Conservation (phyloP, 2,329 filamentous ascomycete species). For the Trichothecium roseum region DNA sequence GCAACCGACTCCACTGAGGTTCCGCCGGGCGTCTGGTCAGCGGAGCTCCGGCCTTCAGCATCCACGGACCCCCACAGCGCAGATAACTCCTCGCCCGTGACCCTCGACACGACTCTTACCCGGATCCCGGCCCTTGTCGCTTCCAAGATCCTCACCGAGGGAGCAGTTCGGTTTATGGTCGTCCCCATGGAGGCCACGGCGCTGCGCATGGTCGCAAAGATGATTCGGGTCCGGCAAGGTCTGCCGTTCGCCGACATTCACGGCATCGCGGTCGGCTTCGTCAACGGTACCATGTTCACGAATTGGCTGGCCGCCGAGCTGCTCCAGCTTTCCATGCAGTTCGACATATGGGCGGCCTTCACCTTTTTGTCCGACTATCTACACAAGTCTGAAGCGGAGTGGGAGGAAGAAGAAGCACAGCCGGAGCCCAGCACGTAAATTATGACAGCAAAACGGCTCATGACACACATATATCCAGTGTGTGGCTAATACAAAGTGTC, state of each 20-base stretch:
- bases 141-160: constrained; percentile 33
- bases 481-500: too few species aligned
- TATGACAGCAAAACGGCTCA: too few species aligned
- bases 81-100: constrained; percentile 19
- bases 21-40: constrained; percentile 45
- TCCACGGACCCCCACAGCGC: constrained; percentile 17
- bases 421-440: too few species aligned
- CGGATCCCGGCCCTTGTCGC: constrained; percentile 38
- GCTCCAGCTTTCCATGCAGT: constrained; percentile 30
- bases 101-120: constrained; percentile 38
- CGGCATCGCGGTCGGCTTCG: constrained; percentile 21
- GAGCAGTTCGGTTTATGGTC: constrained; percentile 29
- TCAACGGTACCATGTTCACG: constrained; percentile 26
- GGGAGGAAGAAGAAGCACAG: constrained; percentile 16
- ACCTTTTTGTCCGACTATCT: constrained; percentile 26
- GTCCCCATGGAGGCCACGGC: constrained; percentile 36
- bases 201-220: constrained; percentile 32
- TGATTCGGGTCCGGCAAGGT: constrained; percentile 27
- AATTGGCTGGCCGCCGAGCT: constrained; percentile 38
- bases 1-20: constrained; percentile 41
- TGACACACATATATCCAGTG: too few species aligned
- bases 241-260: constrained; percentile 28
- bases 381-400: constrained; percentile 32
- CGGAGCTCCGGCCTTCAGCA: constrained; percentile 43
- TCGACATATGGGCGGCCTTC: constrained; percentile 33